Evolutionary conservation across 257 asterid species (phyloP).

Genomic region (Nicotiana sylvestris): DNA sequence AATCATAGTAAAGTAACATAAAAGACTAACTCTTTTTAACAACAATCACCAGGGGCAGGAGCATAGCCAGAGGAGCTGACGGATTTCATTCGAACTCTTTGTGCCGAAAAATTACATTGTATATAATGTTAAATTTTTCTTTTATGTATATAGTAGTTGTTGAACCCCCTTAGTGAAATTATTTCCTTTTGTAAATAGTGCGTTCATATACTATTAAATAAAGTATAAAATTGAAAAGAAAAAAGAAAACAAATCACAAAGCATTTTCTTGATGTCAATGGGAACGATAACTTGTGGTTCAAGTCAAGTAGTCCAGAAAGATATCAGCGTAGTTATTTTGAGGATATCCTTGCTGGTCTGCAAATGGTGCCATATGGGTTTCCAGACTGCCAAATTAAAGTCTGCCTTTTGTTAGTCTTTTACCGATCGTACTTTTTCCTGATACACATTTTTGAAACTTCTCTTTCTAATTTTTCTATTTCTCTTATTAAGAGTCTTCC

Average conservation of each 20-base stretch:
- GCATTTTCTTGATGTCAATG: not conserved
- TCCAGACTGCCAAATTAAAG: conserved; percentile 17
- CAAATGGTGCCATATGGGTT: conserved; percentile 8
- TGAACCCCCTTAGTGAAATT: too few species aligned
- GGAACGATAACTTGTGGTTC: conserved; percentile 25
- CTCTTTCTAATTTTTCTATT: not conserved
- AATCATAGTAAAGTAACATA: too few species aligned
- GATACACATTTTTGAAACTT: not conserved
- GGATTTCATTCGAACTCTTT: too few species aligned
- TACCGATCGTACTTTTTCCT: not conserved
- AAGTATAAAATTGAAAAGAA: not conserved
- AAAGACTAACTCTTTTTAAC: too few species aligned
- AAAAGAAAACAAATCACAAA: not conserved
- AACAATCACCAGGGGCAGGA: too few species aligned
- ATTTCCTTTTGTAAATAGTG: not conserved
- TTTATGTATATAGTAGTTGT: too few species aligned
- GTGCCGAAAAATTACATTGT: too few species aligned
- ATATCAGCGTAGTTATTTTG: not conserved
- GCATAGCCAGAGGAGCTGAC: too few species aligned
- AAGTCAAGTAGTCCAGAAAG: conserved; percentile 22
- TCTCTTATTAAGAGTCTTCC: not conserved
- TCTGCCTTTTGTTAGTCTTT: conserved; percentile 15
- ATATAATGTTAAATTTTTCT: too few species aligned
- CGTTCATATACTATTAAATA: not conserved
- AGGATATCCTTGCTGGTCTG: conserved; percentile 17